Evolutionary conservation across 2,329 filamentous ascomycete species (phyloP).

Genomic region (Cytospora piceicola): DNA sequence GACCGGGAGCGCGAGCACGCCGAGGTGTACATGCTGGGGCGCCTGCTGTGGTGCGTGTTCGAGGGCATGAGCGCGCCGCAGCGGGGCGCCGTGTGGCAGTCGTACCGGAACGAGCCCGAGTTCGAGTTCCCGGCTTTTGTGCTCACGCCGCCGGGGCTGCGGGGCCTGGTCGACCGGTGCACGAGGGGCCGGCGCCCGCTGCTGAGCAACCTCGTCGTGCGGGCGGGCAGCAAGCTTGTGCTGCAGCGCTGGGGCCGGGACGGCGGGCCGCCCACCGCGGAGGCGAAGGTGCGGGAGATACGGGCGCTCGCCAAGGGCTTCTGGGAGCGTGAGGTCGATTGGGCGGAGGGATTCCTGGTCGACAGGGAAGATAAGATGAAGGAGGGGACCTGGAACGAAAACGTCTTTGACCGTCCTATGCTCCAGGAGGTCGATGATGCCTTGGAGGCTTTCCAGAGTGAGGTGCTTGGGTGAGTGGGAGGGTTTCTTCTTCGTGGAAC

Average conservation of each 20-base stretch:
- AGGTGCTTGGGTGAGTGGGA: neutral
- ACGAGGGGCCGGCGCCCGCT: constrained; percentile 52
- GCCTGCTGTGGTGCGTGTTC: constrained; percentile 65
- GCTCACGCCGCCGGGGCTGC: constrained; percentile 50
- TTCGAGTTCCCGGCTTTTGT: constrained; percentile 59
- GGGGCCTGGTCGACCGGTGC: constrained; percentile 55
- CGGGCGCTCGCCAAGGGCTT: constrained; percentile 45
- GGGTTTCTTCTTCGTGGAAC: neutral
- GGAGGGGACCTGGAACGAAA: constrained; percentile 52
- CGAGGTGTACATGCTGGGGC: constrained; percentile 65
- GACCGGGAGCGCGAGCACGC: constrained; percentile 58
- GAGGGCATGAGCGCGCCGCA: constrained; percentile 63
- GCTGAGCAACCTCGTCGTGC: constrained; percentile 50
- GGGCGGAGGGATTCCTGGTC: constrained; percentile 52
- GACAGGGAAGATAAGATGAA: constrained; percentile 44
- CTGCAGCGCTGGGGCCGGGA: constrained; percentile 39
- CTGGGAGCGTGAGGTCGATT: constrained; percentile 54
- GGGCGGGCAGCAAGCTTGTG: constrained; percentile 51
- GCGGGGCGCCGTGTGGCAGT: constrained; percentile 60
- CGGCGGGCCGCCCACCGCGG: constrained; percentile 32
- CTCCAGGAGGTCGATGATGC: constrained; percentile 47
- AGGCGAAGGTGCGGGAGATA: constrained; percentile 42
- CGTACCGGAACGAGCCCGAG: constrained; percentile 59
- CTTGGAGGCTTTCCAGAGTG: constrained; percentile 34
- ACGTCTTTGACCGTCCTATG: constrained; percentile 54